phyloP scores from a whole-genome alignment of 1,284 basidiomycete genomes.

The Austroboletus niveus region DNA sequence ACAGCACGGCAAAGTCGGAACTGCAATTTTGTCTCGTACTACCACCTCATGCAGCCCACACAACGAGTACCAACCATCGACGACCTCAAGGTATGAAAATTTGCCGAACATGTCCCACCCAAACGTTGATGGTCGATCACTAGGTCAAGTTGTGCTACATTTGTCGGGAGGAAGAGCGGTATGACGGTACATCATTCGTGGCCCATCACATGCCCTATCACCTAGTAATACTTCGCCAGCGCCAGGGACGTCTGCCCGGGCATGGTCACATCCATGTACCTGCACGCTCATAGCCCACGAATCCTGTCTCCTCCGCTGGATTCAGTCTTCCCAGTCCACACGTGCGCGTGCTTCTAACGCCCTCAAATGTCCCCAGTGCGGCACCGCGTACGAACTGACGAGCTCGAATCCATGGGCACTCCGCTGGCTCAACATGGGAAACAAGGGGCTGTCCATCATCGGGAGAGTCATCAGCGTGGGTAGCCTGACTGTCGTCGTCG shows the following conservation, averaged over 20 bases:
- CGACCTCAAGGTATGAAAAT: constrained; percentile 29
- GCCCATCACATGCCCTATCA: not conserved
- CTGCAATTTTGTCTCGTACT: not conserved
- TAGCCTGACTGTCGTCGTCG: constrained; percentile 43
- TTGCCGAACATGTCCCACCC: not conserved
- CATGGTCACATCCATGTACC: constrained; percentile 76
- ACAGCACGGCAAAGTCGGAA: not conserved
- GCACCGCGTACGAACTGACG: constrained; percentile 60
- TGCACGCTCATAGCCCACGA: constrained; percentile 81
- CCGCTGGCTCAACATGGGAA: constrained; percentile 46
- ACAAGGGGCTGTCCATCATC: constrained; percentile 44
- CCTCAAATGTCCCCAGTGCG: constrained; percentile 78
- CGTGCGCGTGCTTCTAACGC: constrained; percentile 53
- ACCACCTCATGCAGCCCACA: constrained; percentile 19
- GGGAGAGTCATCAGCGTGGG: constrained; percentile 52
- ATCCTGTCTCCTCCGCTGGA: constrained; percentile 74
- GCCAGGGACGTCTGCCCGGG: constrained; percentile 44
- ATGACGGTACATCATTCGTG: constrained; percentile 44
- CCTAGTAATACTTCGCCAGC: constrained; percentile 26
- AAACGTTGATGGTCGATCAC: constrained; percentile 4
- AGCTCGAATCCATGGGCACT: constrained; percentile 58
- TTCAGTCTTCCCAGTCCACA: constrained; percentile 60
- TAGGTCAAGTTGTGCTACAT: constrained; percentile 78
- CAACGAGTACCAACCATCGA: constrained; percentile 29
- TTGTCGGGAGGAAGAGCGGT: constrained; percentile 68